These are phyloP conservation scores for Rhodotorula sp. DNA, from an alignment of 1,284 basidiomycete species.

Conservation along the genomic window DNA sequence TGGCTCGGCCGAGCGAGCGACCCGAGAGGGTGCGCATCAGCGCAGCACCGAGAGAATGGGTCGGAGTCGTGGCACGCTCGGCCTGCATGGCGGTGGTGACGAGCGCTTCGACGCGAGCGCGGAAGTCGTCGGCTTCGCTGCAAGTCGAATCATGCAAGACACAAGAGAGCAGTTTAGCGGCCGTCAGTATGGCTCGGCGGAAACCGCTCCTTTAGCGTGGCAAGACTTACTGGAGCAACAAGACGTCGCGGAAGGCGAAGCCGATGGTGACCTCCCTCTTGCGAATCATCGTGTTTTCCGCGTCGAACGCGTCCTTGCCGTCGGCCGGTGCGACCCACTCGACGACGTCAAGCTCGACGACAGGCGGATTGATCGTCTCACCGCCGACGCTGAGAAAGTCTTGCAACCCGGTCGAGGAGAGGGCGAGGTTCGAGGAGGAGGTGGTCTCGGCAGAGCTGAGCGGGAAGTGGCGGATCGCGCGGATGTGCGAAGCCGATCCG, in stretches of 20 bases:
- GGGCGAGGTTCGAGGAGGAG: neutral
- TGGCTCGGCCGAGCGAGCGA: neutral
- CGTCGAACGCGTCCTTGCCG: neutral
- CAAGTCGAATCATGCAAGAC: too few species aligned
- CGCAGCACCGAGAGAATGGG: neutral
- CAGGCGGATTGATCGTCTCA: neutral
- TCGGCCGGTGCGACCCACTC: neutral
- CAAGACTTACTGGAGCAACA: constrained; percentile 18
- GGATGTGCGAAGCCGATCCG: neutral
- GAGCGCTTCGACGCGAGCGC: constrained; percentile 3
- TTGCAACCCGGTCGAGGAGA: constrained; percentile 1
- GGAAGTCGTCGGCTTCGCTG: constrained; percentile 17
- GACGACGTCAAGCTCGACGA: constrained; percentile 24
- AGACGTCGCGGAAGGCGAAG: constrained; percentile 19
- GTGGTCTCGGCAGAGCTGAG: neutral
- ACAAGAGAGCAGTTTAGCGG: too few species aligned
- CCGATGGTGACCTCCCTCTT: constrained; percentile 18
- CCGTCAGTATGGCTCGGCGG: too few species aligned
- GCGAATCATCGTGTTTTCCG: neutral
- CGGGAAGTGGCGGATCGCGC: constrained; percentile 10
- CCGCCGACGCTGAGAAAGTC: neutral
- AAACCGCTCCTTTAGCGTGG: too few species aligned
- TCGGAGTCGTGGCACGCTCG: neutral
- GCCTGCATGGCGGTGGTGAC: neutral
- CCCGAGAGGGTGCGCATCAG: constrained; percentile 12